phyloP scores from a whole-genome alignment of 306 rosid genomes.

The Leucaena leucocephala region DNA sequence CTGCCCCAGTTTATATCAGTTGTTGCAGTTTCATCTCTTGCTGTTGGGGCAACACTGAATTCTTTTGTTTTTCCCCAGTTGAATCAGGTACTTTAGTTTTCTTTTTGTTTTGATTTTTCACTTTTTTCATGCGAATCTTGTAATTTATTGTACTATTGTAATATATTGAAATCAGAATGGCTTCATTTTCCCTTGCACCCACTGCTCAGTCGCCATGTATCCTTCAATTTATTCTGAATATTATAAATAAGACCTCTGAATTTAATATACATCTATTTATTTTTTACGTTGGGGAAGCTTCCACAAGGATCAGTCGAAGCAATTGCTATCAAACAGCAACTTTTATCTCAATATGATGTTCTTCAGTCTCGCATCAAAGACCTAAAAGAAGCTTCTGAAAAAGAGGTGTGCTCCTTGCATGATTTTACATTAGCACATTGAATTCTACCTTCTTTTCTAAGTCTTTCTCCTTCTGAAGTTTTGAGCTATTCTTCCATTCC shows the following conservation, averaged over 20 bases:
- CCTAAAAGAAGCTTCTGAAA: conserved; percentile 85
- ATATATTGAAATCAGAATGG: neutral
- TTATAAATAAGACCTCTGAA: neutral
- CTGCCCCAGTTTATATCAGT: conserved; percentile 73
- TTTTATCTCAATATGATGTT: conserved; percentile 88
- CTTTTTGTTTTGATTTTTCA: neutral
- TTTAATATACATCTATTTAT: conserved; percentile 23
- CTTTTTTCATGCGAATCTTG: neutral
- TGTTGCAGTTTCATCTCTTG: conserved; percentile 75
- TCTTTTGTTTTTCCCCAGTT: conserved; percentile 69
- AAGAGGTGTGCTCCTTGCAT: conserved; percentile 62
- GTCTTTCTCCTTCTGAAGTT: conserved; percentile 6
- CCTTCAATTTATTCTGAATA: conserved; percentile 25
- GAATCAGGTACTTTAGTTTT: conserved; percentile 58
- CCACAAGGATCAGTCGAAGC: conserved; percentile 79
- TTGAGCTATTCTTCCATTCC: conserved; percentile 17
- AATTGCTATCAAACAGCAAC: conserved; percentile 80
- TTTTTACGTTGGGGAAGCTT: conserved; percentile 56
- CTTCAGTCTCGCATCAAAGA: conserved; percentile 86
- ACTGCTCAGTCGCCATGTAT: conserved; percentile 18
- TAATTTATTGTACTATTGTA: neutral
- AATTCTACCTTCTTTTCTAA: conserved; percentile 15
- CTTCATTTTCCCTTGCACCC: conserved; percentile 25
- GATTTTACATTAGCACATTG: conserved; percentile 35
- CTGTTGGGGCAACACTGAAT: conserved; percentile 78